These are phyloP conservation scores for Candida andamanensis DNA, from an alignment of 805 yeast species.

Conservation along the genomic window DNA sequence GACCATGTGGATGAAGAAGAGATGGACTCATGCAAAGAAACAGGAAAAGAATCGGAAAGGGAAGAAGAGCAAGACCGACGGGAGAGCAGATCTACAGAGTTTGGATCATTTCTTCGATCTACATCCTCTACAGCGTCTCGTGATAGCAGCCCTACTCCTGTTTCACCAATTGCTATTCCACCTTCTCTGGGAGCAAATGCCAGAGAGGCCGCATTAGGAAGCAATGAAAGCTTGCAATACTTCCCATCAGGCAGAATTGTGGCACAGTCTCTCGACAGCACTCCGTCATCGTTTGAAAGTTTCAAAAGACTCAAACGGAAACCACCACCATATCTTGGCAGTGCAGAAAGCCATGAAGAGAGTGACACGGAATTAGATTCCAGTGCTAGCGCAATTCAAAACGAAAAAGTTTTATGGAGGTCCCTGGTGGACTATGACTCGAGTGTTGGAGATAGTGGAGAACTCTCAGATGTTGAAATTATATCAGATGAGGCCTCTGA, in stretches of 20 bases:
- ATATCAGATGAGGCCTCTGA: too few species aligned
- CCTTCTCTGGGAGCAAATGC: conserved; percentile 26
- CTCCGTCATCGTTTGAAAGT: conserved; percentile 7
- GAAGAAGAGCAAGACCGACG: too few species aligned
- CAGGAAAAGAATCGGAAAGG: too few species aligned
- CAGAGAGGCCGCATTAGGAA: conserved; percentile 18
- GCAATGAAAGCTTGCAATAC: conserved; percentile 16
- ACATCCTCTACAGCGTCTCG: conserved; percentile 8
- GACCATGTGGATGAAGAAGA: neutral
- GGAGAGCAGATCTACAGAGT: too few species aligned
- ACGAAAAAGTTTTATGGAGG: conserved; percentile 4
- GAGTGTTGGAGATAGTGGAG: neutral
- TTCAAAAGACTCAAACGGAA: conserved; percentile 17
- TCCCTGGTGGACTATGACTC: conserved; percentile 10
- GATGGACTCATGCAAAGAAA: too few species aligned
- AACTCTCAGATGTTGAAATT: neutral
- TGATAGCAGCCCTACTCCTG: conserved; percentile 8
- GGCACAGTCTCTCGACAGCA: conserved; percentile 10
- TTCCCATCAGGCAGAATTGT: conserved; percentile 2
- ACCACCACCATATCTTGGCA: conserved; percentile 20
- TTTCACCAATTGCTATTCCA: conserved; percentile 23
- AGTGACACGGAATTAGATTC: neutral
- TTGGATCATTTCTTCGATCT: too few species aligned
- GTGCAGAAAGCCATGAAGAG: neutral
- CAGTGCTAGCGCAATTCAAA: too few species aligned